Percentiles rank a stretch among this genome's conserved stretches.
These are phyloP conservation scores for Tolypocladium ophioglossoides DNA, from an alignment of 2,329 filamentous ascomycete species.

Conservation along the genomic window DNA sequence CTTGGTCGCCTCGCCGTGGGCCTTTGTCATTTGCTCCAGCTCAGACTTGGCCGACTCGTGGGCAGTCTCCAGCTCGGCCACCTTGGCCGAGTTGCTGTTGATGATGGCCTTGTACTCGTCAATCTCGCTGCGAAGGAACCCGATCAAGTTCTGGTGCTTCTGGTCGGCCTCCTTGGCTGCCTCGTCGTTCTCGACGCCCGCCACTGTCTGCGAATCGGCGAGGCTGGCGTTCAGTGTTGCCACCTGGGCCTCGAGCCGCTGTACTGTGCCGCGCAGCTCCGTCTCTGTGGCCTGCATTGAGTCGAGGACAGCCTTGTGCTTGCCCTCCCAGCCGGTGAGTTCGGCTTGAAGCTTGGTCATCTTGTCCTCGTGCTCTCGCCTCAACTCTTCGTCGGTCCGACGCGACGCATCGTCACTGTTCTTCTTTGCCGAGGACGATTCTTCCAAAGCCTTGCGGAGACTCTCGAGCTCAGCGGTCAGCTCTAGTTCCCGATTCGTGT, in stretches of 20 bases:
- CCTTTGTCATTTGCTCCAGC: slow-evolving; percentile 54
- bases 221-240: slow-evolving; percentile 42
- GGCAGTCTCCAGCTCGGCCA: slow-evolving; percentile 63
- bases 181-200: slow-evolving; percentile 26
- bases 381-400: slow-evolving; percentile 17
- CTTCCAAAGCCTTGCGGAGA: slow-evolving; percentile 46
- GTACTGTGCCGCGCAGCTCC: slow-evolving; percentile 60
- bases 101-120: slow-evolving; percentile 72
- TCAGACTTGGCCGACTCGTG: slow-evolving; percentile 56
- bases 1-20: slow-evolving; percentile 39
- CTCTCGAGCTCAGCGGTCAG: slow-evolving; percentile 60
- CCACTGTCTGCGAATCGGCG: slow-evolving; percentile 29
- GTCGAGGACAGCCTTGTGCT: slow-evolving; percentile 61
- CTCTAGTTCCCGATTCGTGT: slow-evolving; percentile 65
- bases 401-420: slow-evolving; percentile 16
- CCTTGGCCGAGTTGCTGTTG: slow-evolving; percentile 54
- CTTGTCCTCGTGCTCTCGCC: slow-evolving; percentile 39
- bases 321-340: slow-evolving; percentile 62
- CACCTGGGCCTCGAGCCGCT: slow-evolving; percentile 56
- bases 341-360: slow-evolving; percentile 61
- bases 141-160: slow-evolving; percentile 49
- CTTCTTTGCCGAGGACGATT: slow-evolving; percentile 10
- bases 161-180: slow-evolving; percentile 34
- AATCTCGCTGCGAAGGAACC: slow-evolving; percentile 60
- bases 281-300: slow-evolving; percentile 64